Evolutionary conservation across 495 filamentous ascomycete species (phyloP).

Genomic region (Aspergillus mulundensis): DNA sequence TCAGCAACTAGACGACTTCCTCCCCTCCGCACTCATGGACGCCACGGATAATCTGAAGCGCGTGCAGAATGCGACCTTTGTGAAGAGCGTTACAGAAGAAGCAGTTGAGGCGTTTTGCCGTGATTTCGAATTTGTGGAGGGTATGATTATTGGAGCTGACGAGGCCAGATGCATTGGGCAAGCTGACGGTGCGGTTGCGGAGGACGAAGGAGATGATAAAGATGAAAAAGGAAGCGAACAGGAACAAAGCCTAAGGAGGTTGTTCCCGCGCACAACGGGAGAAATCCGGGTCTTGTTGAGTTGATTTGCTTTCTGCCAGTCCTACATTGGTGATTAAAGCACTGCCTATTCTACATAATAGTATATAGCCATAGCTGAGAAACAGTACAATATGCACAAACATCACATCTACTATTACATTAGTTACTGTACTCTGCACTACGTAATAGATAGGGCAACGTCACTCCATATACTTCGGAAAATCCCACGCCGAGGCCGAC

Average conservation of each 20-base stretch:
- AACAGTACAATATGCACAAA: no score
- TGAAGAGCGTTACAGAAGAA: slow-evolving; percentile 72
- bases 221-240: slow-evolving; percentile 35
- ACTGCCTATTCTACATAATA: no score
- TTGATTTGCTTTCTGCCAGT: slow-evolving; percentile 19
- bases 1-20: slow-evolving; percentile 82
- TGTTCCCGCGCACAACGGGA: slow-evolving; percentile 80
- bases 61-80: slow-evolving; percentile 63
- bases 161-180: slow-evolving; percentile 38
- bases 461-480: neutral
- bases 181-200: slow-evolving; percentile 24
- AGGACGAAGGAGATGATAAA: slow-evolving; percentile 36
- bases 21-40: slow-evolving; percentile 90
- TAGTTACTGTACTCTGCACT: no score
- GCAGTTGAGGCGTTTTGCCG: slow-evolving; percentile 83
- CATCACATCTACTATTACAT: no score
- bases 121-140: slow-evolving; percentile 88
- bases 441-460: neutral
- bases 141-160: slow-evolving; percentile 55
- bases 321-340: no score
- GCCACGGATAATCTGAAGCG: slow-evolving; percentile 73
- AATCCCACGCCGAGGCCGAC: slow-evolving; percentile 12
- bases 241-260: slow-evolving; percentile 52
- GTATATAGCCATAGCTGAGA: no score
- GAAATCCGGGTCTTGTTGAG: slow-evolving; percentile 80